Conservation (phyloP, 2,329 filamentous ascomycete genomes). For the Fusarium sp. region DNA sequence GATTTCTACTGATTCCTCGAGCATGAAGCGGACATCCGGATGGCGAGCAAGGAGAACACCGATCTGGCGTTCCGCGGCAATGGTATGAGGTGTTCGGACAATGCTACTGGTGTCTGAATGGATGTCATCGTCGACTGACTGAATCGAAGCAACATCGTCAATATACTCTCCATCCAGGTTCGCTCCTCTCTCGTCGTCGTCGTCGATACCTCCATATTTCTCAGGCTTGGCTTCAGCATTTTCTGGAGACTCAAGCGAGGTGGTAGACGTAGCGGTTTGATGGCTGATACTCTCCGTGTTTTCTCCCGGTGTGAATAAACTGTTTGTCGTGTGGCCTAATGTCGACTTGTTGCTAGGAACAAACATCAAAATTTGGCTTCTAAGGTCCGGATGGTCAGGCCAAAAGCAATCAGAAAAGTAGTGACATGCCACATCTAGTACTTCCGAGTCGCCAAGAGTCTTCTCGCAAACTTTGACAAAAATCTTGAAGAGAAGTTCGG, state of each 20-base stretch:
- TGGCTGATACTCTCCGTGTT: not conserved
- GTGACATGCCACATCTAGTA: not conserved
- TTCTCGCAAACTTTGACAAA: not conserved
- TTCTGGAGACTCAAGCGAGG: not conserved
- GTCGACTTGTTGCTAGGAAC: not conserved
- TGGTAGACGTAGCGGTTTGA: not conserved
- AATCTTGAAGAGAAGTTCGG: conserved; percentile 5
- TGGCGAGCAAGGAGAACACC: not conserved
- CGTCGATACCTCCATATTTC: not conserved
- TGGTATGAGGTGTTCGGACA: not conserved
- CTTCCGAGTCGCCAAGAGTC: not conserved
- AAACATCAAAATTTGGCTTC: not conserved
- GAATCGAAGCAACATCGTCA: conserved; percentile 6
- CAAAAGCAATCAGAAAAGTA: conserved; percentile 1
- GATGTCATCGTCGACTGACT: conserved; percentile 6
- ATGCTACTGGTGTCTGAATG: conserved; percentile 5
- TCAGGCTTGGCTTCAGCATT: not conserved
- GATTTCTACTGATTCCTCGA: not conserved
- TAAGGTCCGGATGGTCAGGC: conserved; percentile 1
- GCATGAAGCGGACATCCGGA: conserved; percentile 2
- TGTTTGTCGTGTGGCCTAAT: conserved; percentile 1
- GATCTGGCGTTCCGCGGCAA: conserved; percentile 11
- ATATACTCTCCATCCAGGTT: not conserved
- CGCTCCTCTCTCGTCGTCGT: not conserved
- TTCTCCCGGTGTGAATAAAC: not conserved